Conservation (phyloP, 228 moss, liverwort and hornwort species). For the Sphagnum magellanicum region DNA sequence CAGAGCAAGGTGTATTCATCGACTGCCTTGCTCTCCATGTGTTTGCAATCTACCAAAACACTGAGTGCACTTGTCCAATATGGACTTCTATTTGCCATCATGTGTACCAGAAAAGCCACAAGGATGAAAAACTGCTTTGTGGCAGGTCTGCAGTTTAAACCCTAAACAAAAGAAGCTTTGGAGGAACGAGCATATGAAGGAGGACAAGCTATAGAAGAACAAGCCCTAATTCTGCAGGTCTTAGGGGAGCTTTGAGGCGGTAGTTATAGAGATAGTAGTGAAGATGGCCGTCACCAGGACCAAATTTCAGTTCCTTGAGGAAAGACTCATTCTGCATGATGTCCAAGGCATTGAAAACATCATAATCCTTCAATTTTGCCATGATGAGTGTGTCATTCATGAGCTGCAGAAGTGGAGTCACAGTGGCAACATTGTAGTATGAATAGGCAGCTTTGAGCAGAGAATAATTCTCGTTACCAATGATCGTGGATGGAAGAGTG, state of each 20-base stretch:
- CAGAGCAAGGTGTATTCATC: no score
- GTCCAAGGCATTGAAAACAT: constrained; percentile 95
- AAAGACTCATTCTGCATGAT: constrained; percentile 98
- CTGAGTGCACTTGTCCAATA: no score
- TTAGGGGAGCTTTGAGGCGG: constrained; percentile 62
- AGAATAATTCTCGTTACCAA: constrained; percentile 90
- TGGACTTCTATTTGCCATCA: no score
- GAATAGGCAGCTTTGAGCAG: constrained; percentile 94
- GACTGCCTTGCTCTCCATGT: no score
- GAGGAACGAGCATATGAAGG: no score
- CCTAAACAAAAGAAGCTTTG: no score
- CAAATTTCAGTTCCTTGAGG: constrained; percentile 92
- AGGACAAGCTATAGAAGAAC: constrained; percentile 58
- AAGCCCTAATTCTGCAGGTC: constrained; percentile 80
- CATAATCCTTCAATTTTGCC: constrained; percentile 84
- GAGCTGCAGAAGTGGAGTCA: constrained; percentile 72
- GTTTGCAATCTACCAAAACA: no score
- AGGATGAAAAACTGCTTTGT: no score
- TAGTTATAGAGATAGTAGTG: constrained; percentile 99
- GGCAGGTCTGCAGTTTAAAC: no score
- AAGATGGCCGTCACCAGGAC: constrained; percentile 91
- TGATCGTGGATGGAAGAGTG: constrained; percentile 89
- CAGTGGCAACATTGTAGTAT: constrained; percentile 93
- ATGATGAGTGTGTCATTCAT: constrained; percentile 86
- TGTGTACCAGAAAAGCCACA: no score